Base-by-base conservation (phyloP, 2,329 filamentous ascomycete genomes). In the Phoma sp. region DNA sequence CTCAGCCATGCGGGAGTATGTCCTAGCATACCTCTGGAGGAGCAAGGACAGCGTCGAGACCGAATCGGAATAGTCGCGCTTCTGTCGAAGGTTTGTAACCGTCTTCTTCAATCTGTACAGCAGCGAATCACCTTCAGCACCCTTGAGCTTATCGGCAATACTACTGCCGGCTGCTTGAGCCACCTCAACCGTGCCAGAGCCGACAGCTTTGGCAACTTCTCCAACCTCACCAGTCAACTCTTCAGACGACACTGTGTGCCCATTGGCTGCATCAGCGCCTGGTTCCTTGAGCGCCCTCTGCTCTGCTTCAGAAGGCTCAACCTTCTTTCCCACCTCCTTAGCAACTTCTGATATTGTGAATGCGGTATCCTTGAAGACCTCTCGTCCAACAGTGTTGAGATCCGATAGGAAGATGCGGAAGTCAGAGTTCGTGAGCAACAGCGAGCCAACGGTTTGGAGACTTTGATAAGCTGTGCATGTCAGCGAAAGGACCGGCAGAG, bases 341-440 rank as follows among this genome's bases (percentile, higher is more conserved):
- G 93, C 91, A 1, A 88, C 89, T 13, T 87, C 82, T 0, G 92
- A 90, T 5, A 96, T 72, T 0, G 89, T 88, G 57, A 91, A 88
- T 0, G 92, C 91, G 2, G 92, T 92, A 65, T 97, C 93, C 46
- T 86, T 87, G 70, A 97, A 92, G 0, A 98, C 88, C 69, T 96
- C 89, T 37, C 89, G 86, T 10, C 88, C 89, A 41, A 97, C 84
- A 0, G 87, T 87, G 40, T 87, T 86, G 36, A 96, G 76, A 66
- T 98, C 93, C 9, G 88, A 85, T 39, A 97, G 79, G 65, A 98
- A 92, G 6, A 93, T 81, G 35, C 93, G 87, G 72, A 98, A 97
- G 67, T 97, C 92, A 0, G 89, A 87, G 70, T 98, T 98, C 11
- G 90, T 91, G 38, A 98, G 79, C 0, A 97, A 83, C n/a, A 98